phyloP scores from a whole-genome alignment of 805 yeast genomes.

The Limtongia smithiae region DNA sequence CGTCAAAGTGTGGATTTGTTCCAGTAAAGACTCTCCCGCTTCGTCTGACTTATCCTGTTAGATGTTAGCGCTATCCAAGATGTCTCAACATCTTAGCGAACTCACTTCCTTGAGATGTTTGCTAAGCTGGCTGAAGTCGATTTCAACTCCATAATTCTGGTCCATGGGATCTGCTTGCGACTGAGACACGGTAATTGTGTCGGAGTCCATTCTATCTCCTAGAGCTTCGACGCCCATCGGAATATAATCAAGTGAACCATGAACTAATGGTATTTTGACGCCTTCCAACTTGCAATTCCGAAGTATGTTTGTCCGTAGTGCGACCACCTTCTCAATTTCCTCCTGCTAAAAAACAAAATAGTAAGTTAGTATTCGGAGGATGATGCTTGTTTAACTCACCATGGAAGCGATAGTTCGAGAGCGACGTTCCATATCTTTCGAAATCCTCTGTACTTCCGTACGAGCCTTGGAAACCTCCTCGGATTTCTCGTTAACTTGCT shows the following conservation, averaged over 20 bases:
- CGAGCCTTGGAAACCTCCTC: conserved; percentile 18
- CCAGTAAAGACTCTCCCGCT: conserved; percentile 31
- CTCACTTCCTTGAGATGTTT: conserved; percentile 42
- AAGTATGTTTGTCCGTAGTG: conserved; percentile 55
- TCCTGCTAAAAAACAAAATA: conserved; percentile 14
- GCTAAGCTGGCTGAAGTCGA: conserved; percentile 53
- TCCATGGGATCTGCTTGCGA: conserved; percentile 5
- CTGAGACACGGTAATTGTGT: conserved; percentile 29
- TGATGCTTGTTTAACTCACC: conserved; percentile 4
- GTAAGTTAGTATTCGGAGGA: not conserved
- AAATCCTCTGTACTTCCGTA: conserved; percentile 17
- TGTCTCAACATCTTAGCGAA: too few species aligned
- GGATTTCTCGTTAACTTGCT: conserved; percentile 14
- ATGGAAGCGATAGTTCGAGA: conserved; percentile 5
- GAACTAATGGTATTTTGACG: conserved; percentile 56
- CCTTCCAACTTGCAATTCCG: conserved; percentile 74
- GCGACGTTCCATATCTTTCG: conserved; percentile 13
- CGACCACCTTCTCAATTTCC: conserved; percentile 29
- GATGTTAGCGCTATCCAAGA: too few species aligned
- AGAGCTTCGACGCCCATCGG: conserved; percentile 52
- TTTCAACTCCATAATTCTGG: conserved; percentile 44
- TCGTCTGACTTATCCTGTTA: conserved; percentile 27
- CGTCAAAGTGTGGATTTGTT: conserved; percentile 32
- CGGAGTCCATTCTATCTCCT: conserved; percentile 37
- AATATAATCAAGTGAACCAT: conserved; percentile 58